These are phyloP conservation scores for Pholiota adiposa DNA, from an alignment of 1,284 basidiomycete genomes.

Conservation along the genomic window DNA sequence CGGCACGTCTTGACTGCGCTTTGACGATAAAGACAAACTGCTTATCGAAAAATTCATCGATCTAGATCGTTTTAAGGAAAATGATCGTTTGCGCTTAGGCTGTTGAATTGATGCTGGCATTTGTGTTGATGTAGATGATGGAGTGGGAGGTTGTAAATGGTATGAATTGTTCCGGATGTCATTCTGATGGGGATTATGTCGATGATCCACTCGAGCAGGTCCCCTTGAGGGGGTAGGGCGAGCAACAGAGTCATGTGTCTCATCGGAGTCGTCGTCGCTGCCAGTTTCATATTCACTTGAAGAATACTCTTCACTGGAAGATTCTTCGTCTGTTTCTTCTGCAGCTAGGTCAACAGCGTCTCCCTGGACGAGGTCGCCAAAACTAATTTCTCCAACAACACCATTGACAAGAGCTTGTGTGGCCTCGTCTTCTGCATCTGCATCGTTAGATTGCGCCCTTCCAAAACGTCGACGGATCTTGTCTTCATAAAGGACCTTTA, in stretches of 20 bases:
- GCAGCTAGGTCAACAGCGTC: conserved; percentile 82
- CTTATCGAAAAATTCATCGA: conserved; percentile 40
- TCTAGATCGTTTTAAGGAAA: conserved; percentile 48
- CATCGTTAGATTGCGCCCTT: conserved; percentile 47
- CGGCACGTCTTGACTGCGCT: conserved; percentile 38
- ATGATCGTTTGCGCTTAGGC: conserved; percentile 38
- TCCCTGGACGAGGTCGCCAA: conserved; percentile 77
- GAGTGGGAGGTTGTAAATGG: conserved; percentile 3
- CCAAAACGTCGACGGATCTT: conserved; percentile 84
- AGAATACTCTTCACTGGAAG: conserved; percentile 37
- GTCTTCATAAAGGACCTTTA: conserved; percentile 90
- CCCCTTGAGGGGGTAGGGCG: neutral
- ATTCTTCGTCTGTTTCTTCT: conserved; percentile 66
- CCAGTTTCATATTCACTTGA: conserved; percentile 46
- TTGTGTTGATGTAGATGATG: conserved; percentile 9
- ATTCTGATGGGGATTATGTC: neutral
- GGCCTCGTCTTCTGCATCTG: conserved; percentile 75
- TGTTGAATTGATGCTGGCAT: conserved; percentile 10
- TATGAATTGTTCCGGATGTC: neutral
- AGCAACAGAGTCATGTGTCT: conserved; percentile 19
- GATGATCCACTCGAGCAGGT: conserved; percentile 3
- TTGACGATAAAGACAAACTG: conserved; percentile 27
- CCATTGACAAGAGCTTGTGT: conserved; percentile 80
- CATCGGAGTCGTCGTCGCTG: conserved; percentile 39
- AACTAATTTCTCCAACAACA: conserved; percentile 78